A percentile compares a stretch with the other conserved stretches of the same genome.
Conservation (phyloP, 169 alveolate genomes). For the Cryptosporidium felis region DNA sequence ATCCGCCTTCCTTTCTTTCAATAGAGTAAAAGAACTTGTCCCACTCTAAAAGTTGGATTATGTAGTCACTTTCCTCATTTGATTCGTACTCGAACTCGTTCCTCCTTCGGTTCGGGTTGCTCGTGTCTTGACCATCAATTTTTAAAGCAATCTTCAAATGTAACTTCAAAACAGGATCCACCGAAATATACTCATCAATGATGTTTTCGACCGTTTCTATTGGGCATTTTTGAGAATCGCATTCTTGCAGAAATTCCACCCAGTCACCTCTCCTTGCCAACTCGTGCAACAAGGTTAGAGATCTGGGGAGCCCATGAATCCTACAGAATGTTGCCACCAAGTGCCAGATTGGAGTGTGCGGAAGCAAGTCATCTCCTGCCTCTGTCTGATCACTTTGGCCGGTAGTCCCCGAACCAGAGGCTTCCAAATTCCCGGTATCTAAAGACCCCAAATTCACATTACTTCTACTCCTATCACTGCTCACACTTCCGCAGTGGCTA, state of each 20-base stretch:
- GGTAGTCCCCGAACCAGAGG: background rate
- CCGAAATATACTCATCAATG: slow-evolving; percentile 82
- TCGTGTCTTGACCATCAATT: background rate
- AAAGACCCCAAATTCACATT: background rate
- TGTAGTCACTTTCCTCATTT: slow-evolving; percentile 25
- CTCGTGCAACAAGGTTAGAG: slow-evolving; percentile 84
- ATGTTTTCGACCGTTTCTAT: slow-evolving; percentile 80
- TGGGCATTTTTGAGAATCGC: slow-evolving; percentile 84
- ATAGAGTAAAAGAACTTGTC: background rate
- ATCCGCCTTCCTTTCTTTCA: background rate
- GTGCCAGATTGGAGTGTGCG: slow-evolving; percentile 79
- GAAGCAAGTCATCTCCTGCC: background rate
- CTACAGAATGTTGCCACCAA: slow-evolving; percentile 80
- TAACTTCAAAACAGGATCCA: slow-evolving; percentile 74
- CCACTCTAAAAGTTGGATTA: slow-evolving; percentile 16
- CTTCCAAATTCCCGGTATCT: slow-evolving; percentile 1
- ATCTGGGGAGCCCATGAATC: slow-evolving; percentile 79
- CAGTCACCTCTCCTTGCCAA: slow-evolving; percentile 85
- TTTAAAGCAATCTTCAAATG: slow-evolving; percentile 67
- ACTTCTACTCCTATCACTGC: slow-evolving; percentile 15
- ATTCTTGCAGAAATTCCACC: slow-evolving; percentile 83
- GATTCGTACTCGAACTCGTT: background rate
- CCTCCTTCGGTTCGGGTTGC: no score
- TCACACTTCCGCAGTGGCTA: slow-evolving; percentile 68
- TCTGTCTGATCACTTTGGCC: background rate